Conservation (phyloP, 108 stramenopile genomes). For the Schizochytrium sp. region DNA sequence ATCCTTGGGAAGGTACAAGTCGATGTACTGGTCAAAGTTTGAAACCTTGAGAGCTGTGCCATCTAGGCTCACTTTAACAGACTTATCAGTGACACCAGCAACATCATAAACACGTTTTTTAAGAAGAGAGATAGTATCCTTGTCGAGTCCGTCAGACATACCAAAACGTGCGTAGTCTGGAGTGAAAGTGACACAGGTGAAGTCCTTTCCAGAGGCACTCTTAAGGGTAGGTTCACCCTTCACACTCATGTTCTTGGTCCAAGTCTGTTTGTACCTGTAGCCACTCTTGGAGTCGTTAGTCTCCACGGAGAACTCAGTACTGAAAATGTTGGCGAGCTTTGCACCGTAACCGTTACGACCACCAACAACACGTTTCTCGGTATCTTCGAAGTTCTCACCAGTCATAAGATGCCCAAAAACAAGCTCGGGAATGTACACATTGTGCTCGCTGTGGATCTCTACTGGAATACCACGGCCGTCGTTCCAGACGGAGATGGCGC, state of each 20-base stretch:
- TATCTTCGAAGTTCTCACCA: constrained; percentile 97
- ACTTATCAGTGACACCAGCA: constrained; percentile 89
- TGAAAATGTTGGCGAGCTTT: constrained; percentile 99
- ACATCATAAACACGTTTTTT: constrained; percentile 98
- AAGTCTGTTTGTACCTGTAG: constrained; percentile 85
- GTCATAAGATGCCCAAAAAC: constrained; percentile 98
- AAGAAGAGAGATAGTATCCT: constrained; percentile 89
- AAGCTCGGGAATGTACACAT: constrained; percentile 87
- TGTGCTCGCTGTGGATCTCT: constrained; percentile 76
- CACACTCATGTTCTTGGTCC: constrained; percentile 89
- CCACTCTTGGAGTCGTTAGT: constrained; percentile 86
- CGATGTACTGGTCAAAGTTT: constrained; percentile 91
- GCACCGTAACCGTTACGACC: constrained; percentile 99
- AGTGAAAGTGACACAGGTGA: constrained; percentile 94
- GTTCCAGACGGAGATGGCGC: constrained; percentile 94
- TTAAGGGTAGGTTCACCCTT: constrained; percentile 81
- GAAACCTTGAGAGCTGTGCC: constrained; percentile 84
- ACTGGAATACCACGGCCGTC: constrained; percentile 84
- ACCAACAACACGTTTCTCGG: constrained; percentile 93
- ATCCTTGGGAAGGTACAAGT: constrained; percentile 78
- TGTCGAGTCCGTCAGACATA: constrained; percentile 86
- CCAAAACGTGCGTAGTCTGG: constrained; percentile 93
- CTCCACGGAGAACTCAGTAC: constrained; percentile 86
- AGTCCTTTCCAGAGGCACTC: constrained; percentile 81
- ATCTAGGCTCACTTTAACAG: constrained; percentile 90